These are phyloP conservation scores for Lactarius psammicola DNA, from an alignment of 768 basidiomycete species.

Conservation along the genomic window DNA sequence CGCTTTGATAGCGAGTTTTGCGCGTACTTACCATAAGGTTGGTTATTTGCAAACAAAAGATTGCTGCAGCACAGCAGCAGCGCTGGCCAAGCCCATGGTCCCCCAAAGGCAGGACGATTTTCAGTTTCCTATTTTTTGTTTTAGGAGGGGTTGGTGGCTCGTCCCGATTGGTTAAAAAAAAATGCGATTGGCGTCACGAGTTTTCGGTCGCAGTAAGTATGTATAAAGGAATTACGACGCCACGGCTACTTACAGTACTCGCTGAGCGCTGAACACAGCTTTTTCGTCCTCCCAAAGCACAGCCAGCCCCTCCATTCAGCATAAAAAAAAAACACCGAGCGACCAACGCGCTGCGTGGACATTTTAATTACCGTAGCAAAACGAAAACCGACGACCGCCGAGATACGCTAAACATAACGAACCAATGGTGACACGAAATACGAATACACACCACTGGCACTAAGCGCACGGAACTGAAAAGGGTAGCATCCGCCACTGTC, in stretches of 20 bases:
- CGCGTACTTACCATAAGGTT: too few relatives aligned
- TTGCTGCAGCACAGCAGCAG: too few relatives aligned
- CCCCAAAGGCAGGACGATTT: background rate
- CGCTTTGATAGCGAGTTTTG: conserved; percentile 8
- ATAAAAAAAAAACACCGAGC: background rate
- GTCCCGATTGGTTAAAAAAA: background rate
- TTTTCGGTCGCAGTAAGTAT: background rate
- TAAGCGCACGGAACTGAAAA: background rate
- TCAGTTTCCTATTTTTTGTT: background rate
- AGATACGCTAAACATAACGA: background rate
- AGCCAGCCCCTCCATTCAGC: background rate
- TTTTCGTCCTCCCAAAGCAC: background rate
- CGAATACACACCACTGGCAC: too few relatives aligned
- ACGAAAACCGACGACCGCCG: background rate
- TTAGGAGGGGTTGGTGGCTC: background rate
- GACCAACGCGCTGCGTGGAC: background rate
- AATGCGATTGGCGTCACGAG: background rate
- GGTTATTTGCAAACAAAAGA: background rate
- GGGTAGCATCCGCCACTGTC: background rate
- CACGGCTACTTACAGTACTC: background rate
- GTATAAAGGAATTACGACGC: too few relatives aligned
- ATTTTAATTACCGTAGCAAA: background rate
- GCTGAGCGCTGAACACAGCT: background rate
- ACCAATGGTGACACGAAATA: background rate
- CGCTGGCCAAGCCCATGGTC: background rate